phyloP scores from a whole-genome alignment of 306 rosid species.

The Fragaria vesca region DNA sequence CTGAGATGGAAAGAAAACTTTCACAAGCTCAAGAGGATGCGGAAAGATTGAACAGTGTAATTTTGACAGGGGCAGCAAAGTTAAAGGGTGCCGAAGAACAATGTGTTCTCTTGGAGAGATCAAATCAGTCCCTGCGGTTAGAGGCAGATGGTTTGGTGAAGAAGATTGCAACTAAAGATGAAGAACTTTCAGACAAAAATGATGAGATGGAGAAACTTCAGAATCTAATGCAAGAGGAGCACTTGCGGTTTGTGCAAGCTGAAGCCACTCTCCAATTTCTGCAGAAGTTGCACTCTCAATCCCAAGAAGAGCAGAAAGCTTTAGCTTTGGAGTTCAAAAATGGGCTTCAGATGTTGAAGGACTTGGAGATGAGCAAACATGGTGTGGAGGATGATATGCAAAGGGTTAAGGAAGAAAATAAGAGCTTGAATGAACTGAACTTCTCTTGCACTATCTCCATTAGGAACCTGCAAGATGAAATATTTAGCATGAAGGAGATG shows the following conservation, averaged over 20 bases:
- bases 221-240: slow-evolving; percentile 68
- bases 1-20: slow-evolving; percentile 67
- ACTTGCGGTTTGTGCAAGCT: slow-evolving; percentile 63
- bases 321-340: slow-evolving; percentile 77
- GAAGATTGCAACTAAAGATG: slow-evolving; percentile 71
- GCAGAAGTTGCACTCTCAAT: slow-evolving; percentile 65
- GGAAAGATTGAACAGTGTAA: slow-evolving; percentile 49
- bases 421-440: slow-evolving; percentile 55
- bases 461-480: slow-evolving; percentile 63
- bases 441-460: slow-evolving; percentile 46
- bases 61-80: slow-evolving; percentile 50
- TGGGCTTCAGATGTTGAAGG: slow-evolving; percentile 77
- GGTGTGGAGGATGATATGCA: slow-evolving; percentile 69
- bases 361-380: slow-evolving; percentile 64
- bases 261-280: slow-evolving; percentile 71
- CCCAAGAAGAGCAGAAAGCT: slow-evolving; percentile 86
- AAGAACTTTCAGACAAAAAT: slow-evolving; percentile 68
- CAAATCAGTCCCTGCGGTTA: slow-evolving; percentile 63
- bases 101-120: slow-evolving; percentile 54
- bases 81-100: slow-evolving; percentile 59
- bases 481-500: slow-evolving; percentile 70
- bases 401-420: slow-evolving; percentile 66
- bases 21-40: slow-evolving; percentile 57
- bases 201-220: slow-evolving; percentile 71
- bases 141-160: slow-evolving; percentile 69